A percentile compares a stretch with the other conserved stretches of the same genome.
Evolutionary conservation across 192 early-diverging fungal genomes (phyloP).

Genomic region (Backusella circina): DNA sequence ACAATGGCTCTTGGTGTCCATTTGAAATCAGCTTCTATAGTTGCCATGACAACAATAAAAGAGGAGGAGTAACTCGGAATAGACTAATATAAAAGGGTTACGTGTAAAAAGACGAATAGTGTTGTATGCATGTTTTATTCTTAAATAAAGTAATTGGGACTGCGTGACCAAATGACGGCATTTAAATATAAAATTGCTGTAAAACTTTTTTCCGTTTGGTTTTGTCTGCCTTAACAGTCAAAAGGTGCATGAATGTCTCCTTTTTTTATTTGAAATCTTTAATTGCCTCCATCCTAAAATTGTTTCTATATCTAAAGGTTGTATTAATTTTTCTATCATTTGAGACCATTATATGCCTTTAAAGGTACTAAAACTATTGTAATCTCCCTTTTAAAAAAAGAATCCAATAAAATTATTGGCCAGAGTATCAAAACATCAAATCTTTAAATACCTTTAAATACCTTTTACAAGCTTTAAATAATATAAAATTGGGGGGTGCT

Average conservation of each 20-base stretch:
- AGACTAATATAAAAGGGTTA: neutral
- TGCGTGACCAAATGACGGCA: neutral
- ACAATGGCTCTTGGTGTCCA: slow-evolving; percentile 1
- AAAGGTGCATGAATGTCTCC: neutral
- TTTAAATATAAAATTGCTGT: neutral
- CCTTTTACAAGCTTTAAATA: no score
- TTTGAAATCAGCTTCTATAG: neutral
- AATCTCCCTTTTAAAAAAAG: no score
- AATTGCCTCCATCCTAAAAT: no score
- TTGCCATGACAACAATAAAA: neutral
- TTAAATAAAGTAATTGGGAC: neutral
- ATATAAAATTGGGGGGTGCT: no score
- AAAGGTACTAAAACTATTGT: no score
- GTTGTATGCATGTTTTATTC: neutral
- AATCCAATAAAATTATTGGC: no score
- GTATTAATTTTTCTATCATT: no score
- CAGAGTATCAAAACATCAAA: no score
- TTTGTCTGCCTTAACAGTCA: neutral
- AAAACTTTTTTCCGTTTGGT: neutral
- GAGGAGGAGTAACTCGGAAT: neutral
- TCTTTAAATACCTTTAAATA: no score
- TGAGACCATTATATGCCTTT: no score
- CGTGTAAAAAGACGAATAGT: neutral
- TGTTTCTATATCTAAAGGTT: no score
- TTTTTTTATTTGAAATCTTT: neutral